A percentile compares a stretch with the other conserved stretches of the same genome.
phyloP scores from a whole-genome alignment of 768 basidiomycete genomes.

The Boletus tylopilopsis region DNA sequence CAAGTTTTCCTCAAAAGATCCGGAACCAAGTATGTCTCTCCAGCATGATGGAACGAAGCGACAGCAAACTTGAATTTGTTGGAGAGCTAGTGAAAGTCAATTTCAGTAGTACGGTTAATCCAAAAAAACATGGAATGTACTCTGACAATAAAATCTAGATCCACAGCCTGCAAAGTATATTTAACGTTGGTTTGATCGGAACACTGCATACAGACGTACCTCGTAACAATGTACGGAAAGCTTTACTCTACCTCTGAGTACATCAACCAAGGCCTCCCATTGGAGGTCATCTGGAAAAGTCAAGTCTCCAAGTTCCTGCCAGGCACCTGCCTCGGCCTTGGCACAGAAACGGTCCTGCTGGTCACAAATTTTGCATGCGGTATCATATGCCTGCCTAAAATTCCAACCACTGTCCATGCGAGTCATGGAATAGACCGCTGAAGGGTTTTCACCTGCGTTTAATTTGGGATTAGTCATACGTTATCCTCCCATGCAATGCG shows the following conservation, averaged over 20 bases:
- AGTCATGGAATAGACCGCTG: slow-evolving; percentile 40
- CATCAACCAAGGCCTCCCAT: slow-evolving; percentile 78
- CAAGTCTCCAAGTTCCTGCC: slow-evolving; percentile 34
- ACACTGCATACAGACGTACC: background rate
- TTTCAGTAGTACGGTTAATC: background rate
- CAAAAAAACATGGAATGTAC: slow-evolving; percentile 39
- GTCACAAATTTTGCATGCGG: slow-evolving; percentile 64
- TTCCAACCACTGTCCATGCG: slow-evolving; percentile 82
- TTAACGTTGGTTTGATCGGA: background rate
- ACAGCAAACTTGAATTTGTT: slow-evolving; percentile 84
- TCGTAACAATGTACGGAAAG: slow-evolving; percentile 37
- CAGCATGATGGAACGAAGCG: slow-evolving; percentile 75
- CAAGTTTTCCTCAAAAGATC: slow-evolving; percentile 68
- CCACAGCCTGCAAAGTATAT: slow-evolving; percentile 46
- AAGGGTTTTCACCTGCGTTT: slow-evolving; percentile 31
- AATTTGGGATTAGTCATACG: background rate
- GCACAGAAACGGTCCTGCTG: slow-evolving; percentile 72
- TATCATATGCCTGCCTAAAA: slow-evolving; percentile 73
- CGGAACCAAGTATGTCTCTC: slow-evolving; percentile 81
- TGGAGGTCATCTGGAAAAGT: slow-evolving; percentile 58
- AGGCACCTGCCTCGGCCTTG: slow-evolving; percentile 47
- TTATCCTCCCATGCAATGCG: background rate
- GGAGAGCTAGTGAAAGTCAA: slow-evolving; percentile 46
- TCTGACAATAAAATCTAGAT: slow-evolving; percentile 67
- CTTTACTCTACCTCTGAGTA: slow-evolving; percentile 73